Percentiles rank a stretch among this genome's conserved stretches.
Conservation (phyloP, 1,284 basidiomycete genomes). For the Puccinia coronata region DNA sequence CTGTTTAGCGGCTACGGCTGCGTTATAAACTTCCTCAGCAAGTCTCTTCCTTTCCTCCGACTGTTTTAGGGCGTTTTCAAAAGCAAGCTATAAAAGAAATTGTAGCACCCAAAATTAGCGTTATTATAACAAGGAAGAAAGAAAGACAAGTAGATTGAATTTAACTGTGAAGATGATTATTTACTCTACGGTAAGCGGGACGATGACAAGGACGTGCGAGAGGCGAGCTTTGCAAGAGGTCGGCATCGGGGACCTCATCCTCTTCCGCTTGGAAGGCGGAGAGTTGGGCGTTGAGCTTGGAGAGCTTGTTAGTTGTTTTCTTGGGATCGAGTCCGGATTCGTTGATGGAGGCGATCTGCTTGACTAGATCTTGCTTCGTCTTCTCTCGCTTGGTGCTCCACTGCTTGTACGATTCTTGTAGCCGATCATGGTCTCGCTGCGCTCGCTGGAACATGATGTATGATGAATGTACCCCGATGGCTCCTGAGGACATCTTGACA, state of each 20-base stretch:
- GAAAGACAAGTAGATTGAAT: neutral
- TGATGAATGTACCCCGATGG: slow-evolving; percentile 10
- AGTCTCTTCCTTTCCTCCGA: neutral
- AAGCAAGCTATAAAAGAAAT: slow-evolving; percentile 7
- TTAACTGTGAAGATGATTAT: neutral
- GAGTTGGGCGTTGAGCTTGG: slow-evolving; percentile 10
- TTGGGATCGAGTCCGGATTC: slow-evolving; percentile 7
- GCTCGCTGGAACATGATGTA: slow-evolving; percentile 20
- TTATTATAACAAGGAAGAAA: neutral
- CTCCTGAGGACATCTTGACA: neutral
- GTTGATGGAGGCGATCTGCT: slow-evolving; percentile 13
- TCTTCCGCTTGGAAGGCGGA: slow-evolving; percentile 20
- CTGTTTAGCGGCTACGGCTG: neutral
- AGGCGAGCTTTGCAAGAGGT: neutral
- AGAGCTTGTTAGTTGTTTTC: neutral
- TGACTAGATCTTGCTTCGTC: neutral
- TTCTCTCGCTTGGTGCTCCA: slow-evolving; percentile 9
- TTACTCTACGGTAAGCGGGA: slow-evolving; percentile 21
- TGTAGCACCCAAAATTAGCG: neutral
- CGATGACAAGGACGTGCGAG: slow-evolving; percentile 7
- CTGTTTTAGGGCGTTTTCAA: slow-evolving; percentile 9
- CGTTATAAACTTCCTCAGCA: slow-evolving; percentile 21
- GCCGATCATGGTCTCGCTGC: slow-evolving; percentile 7
- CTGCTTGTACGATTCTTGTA: neutral
- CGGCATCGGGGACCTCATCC: slow-evolving; percentile 13